These are phyloP conservation scores for Scheffersomyces segobiensis DNA, from an alignment of 1,139 yeast genomes.

Conservation along the genomic window DNA sequence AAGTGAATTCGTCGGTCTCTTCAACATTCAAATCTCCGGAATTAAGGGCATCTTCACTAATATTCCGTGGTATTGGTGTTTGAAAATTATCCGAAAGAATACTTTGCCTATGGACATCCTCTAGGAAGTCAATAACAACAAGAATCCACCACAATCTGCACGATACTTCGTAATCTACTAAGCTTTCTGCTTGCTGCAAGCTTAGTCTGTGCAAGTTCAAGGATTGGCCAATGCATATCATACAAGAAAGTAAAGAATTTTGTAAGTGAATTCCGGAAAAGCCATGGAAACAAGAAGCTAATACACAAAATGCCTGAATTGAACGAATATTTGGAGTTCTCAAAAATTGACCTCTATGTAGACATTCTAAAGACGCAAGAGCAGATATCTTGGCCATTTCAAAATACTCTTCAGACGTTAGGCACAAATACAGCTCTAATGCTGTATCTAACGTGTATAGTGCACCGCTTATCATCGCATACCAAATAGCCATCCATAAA, in stretches of 20 bases:
- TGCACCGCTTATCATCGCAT: slow-evolving; percentile 30
- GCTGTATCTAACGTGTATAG: slow-evolving; percentile 26
- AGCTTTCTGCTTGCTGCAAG: slow-evolving; percentile 6
- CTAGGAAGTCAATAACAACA: slow-evolving; percentile 34
- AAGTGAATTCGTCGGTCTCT: slow-evolving; percentile 9
- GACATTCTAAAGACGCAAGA: slow-evolving; percentile 30
- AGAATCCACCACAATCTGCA: slow-evolving; percentile 35
- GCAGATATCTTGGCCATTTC: slow-evolving; percentile 25
- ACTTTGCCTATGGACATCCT: slow-evolving; percentile 20
- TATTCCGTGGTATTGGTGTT: slow-evolving; percentile 8
- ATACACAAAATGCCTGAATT: slow-evolving; percentile 27
- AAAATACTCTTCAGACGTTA: slow-evolving; percentile 19
- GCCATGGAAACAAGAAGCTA: slow-evolving; percentile 25
- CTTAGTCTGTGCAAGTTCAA: slow-evolving; percentile 22
- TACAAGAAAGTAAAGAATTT: slow-evolving; percentile 21
- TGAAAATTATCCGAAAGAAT: not conserved
- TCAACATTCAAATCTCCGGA: slow-evolving; percentile 3
- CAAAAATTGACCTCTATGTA: slow-evolving; percentile 32
- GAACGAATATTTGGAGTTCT: slow-evolving; percentile 25
- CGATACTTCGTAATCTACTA: slow-evolving; percentile 23
- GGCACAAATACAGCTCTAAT: slow-evolving; percentile 15
- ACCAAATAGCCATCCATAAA: slow-evolving; percentile 30
- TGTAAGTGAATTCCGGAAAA: slow-evolving; percentile 31
- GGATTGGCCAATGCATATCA: slow-evolving; percentile 25
- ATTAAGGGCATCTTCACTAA: slow-evolving; percentile 12